Evolutionary conservation across 257 asterid species (phyloP), one percentile per base, ranked within the genome.

Genomic region (Osmanthus fragrans): DNA sequence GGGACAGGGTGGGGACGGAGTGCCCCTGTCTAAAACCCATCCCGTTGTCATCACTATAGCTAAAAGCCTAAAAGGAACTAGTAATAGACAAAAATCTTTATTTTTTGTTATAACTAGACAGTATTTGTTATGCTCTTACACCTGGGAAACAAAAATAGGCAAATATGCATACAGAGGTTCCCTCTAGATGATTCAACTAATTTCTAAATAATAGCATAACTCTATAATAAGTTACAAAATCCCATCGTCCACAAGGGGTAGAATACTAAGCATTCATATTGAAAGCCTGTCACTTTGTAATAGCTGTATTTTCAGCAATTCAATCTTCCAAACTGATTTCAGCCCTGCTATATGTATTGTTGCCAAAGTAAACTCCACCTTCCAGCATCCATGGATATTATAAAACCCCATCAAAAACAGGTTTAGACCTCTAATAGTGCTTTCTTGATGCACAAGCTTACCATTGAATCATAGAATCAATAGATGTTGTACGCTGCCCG

Each of bases 221-320:
- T 19, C 75, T 77, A 76, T 79, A 42, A 75, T 58, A 83, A 60
- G 49, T 76, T 60, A 60, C 79, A 37, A 77, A 80, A 75, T 78
- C 64, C 73, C 89, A 85, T 80, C 42, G 15, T 58, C 68, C 21
- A 76, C 19, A 56, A 68, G 79, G 86, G 86, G 82, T 51, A 69
- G 78, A 80, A 70, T 40, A 77, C 23, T 71, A 80, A 68, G 73
- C 29, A 75, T 81, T 73, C 83, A 82, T 76, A 60, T 63, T 58
- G 73, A 78, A 81, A 75, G 80, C 80, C 75, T 79, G 77, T 63
- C 33, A n/a, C 80, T 75, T 75, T 81, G 60, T 71, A 54, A 86
- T 86, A 78, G 23, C 32, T 82, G 76, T 75, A 80, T 77, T 76
- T 73, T 70, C 32, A 80, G 81, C 81, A 82, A 73, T 54, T 71